A percentile compares a stretch with the other conserved stretches of the same genome.
Evolutionary conservation across 371 early-diverging fungal genomes (phyloP).

Genomic region (Mortierella sp.): DNA sequence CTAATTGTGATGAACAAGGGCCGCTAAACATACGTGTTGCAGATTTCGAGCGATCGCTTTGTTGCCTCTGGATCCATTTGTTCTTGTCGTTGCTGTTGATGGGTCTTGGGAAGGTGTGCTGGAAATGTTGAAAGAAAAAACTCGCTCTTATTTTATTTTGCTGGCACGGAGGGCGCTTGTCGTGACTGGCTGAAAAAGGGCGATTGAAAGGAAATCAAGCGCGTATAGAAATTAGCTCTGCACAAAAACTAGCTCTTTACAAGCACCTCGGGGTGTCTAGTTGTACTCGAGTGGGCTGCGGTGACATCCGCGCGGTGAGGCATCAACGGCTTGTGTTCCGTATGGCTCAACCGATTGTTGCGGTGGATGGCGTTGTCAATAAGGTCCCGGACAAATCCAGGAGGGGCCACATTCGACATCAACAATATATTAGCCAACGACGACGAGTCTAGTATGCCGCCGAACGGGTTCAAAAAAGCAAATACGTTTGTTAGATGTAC

Average conservation of each 20-base stretch:
- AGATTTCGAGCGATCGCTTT: constrained; percentile 24
- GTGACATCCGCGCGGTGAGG: not conserved
- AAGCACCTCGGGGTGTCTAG: not conserved
- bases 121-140: not conserved
- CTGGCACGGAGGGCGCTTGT: not conserved
- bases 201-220: not conserved
- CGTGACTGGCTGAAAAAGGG: constrained; percentile 5
- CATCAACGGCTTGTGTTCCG: not conserved
- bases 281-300: not conserved
- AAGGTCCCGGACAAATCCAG: constrained; percentile 54
- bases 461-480: not conserved
- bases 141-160: not conserved
- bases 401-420: constrained; percentile 39
- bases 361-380: constrained; percentile 54
- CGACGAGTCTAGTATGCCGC: constrained; percentile 24
- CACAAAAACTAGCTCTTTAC: not conserved
- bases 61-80: constrained; percentile 45
- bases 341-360: constrained; percentile 10
- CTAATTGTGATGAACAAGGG: not conserved
- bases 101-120: not conserved
- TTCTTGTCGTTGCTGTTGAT: not conserved
- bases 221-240: not conserved
- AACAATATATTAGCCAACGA: constrained; percentile 61
- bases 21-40: constrained; percentile 26
- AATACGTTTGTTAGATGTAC: not conserved